Evolutionary conservation across 1,284 basidiomycete genomes (phyloP).

Genomic region (Malassezia cuniculi): DNA sequence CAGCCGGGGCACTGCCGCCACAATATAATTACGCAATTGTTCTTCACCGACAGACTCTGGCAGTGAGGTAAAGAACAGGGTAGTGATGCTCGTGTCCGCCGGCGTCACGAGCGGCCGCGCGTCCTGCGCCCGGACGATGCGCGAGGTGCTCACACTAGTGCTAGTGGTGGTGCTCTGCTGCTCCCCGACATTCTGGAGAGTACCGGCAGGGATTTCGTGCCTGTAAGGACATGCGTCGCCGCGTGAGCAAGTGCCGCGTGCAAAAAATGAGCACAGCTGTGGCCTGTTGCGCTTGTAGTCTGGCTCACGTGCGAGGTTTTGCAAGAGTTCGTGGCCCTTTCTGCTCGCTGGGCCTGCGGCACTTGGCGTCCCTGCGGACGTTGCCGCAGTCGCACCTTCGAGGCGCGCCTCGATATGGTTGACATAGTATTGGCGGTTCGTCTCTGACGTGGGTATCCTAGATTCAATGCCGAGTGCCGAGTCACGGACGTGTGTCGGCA

Average conservation of each 20-base stretch:
- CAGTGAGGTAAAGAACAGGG: constrained; percentile 76
- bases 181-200: constrained; percentile 53
- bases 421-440: constrained; percentile 84
- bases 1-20: constrained; percentile 46
- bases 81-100: constrained; percentile 71
- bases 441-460: constrained; percentile 82
- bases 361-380: too few species aligned
- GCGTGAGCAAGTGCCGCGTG: constrained; percentile 83
- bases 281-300: constrained; percentile 93
- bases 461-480: constrained; percentile 76
- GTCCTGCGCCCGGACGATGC: too few species aligned
- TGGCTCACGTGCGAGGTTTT: constrained; percentile 81
- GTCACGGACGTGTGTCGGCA: constrained; percentile 93
- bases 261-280: constrained; percentile 87
- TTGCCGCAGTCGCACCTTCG: constrained; percentile 24
- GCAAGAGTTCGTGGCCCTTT: constrained; percentile 80
- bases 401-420: constrained; percentile 60
- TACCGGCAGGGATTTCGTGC: constrained; percentile 63
- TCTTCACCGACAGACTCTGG: constrained; percentile 62
- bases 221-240: constrained; percentile 84
- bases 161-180: constrained; percentile 85
- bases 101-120: constrained; percentile 72
- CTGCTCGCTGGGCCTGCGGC: constrained; percentile 30
- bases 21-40: constrained; percentile 62
- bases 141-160: too few species aligned